Evolutionary conservation across 139 green algal genomes (phyloP), one percentile per base, ranked within the genome.

Genomic region (Chlorella sp.): DNA sequence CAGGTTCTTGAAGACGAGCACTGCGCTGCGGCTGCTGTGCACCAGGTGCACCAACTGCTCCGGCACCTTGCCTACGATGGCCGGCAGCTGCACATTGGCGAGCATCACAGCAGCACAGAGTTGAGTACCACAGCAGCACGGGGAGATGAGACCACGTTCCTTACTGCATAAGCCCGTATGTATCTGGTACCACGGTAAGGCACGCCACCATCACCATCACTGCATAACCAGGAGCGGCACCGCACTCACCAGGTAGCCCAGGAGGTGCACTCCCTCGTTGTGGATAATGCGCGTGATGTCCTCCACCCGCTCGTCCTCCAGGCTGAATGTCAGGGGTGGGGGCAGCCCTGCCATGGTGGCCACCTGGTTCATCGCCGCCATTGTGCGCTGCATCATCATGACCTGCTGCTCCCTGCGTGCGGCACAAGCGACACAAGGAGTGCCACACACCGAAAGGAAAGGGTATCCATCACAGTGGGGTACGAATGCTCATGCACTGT

Each of bases 181-280:
- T n/a, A n/a, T n/a, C n/a, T n/a, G n/a, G n/a, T n/a, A n/a, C n/a
- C n/a, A n/a, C n/a, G n/a, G n/a, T n/a, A n/a, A n/a, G n/a, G n/a
- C n/a, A n/a, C n/a, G n/a, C n/a, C n/a, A n/a, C n/a, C n/a, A n/a
- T n/a, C n/a, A n/a, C n/a, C n/a, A n/a, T n/a, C n/a, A n/a, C n/a
- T n/a, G n/a, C n/a, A n/a, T n/a, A n/a, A n/a, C n/a, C n/a, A n/a
- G n/a, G n/a, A n/a, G n/a, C n/a, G n/a, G n/a, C n/a, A n/a, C 42
- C 17, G 17, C 42, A 55, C 55, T 64, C 55, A 64, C 55, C 55
- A 64, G 24, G 24, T 64, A 64, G 20, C 55, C 55, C 55, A 64
- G 17, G 55, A 64, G 22, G 55, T 64, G 55, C 22, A 64, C 55
- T 27, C 55, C 55, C 55, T 64, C 55, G 14, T 64, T 64, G 20